Conservation (phyloP, 2,329 filamentous ascomycete species). For the Talaromyces islandicus region DNA sequence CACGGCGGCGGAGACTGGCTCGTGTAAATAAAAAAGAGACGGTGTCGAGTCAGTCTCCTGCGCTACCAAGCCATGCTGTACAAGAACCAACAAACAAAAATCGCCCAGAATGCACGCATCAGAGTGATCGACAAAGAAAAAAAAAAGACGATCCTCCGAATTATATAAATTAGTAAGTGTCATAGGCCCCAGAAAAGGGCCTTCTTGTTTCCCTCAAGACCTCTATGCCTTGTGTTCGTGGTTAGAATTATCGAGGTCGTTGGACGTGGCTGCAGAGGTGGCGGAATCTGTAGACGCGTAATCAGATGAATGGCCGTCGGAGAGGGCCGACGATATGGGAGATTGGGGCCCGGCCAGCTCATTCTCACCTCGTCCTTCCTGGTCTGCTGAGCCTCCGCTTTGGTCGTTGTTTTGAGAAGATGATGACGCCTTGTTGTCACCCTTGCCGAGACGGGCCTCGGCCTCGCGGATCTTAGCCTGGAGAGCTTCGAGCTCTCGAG, state of each 20-base stretch:
- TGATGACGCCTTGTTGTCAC: slow-evolving; percentile 9
- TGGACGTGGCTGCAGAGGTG: slow-evolving; percentile 16
- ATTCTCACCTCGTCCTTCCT: slow-evolving; percentile 15
- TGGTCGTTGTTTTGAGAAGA: slow-evolving; percentile 12
- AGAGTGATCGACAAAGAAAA: neutral
- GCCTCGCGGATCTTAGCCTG: slow-evolving; percentile 79
- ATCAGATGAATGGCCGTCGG: slow-evolving; percentile 18
- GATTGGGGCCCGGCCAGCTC: slow-evolving; percentile 13
- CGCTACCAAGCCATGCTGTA: slow-evolving; percentile 1
- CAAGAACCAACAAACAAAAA: slow-evolving; percentile 3
- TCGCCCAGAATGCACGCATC: neutral
- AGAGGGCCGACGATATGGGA: slow-evolving; percentile 11
- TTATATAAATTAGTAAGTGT: neutral
- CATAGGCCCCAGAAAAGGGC: neutral
- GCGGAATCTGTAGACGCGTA: slow-evolving; percentile 17
- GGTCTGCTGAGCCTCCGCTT: slow-evolving; percentile 12
- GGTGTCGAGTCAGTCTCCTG: neutral
- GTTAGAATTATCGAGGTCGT: slow-evolving; percentile 10
- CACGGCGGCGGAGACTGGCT: neutral
- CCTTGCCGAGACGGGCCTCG: slow-evolving; percentile 62
- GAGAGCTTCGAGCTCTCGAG: slow-evolving; percentile 76
- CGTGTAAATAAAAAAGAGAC: neutral
- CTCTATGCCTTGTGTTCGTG: slow-evolving; percentile 2
- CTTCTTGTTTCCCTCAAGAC: neutral
- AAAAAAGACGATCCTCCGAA: neutral